phyloP scores from a whole-genome alignment of 148 eudicot species.

The Rhododendron kiyosumense region DNA sequence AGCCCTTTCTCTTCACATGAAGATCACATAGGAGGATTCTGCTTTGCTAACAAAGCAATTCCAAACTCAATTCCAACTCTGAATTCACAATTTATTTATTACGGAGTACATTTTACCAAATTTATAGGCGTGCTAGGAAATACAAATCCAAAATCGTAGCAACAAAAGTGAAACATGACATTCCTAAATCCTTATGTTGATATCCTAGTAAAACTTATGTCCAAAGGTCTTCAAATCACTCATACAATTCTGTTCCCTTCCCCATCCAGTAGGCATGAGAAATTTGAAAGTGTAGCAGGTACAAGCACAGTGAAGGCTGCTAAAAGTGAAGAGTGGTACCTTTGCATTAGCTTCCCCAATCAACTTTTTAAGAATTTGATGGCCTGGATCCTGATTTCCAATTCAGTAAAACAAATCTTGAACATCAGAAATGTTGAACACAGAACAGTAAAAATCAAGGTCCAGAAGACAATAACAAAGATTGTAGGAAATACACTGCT shows the following conservation, averaged over 20 bases:
- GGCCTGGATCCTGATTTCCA: slow-evolving; percentile 80
- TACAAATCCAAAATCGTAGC: background rate
- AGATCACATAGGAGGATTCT: background rate
- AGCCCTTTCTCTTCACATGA: background rate
- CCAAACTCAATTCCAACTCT: background rate
- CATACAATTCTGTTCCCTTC: background rate
- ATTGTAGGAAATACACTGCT: background rate
- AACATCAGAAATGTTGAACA: background rate
- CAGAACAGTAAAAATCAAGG: background rate
- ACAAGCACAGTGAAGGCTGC: background rate
- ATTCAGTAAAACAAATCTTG: background rate
- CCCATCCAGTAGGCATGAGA: background rate
- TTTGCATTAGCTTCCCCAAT: slow-evolving; percentile 64
- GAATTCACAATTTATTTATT: background rate
- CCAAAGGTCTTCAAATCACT: background rate
- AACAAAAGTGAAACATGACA: background rate
- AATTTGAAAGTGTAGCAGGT: background rate
- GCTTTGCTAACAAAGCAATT: background rate
- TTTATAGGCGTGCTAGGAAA: background rate
- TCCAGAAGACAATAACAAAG: background rate
- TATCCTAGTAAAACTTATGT: background rate
- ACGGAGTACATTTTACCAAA: background rate
- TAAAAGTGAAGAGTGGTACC: slow-evolving; percentile 32
- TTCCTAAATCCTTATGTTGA: background rate
- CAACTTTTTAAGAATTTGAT: slow-evolving; percentile 59